phyloP scores from a whole-genome alignment of 2,329 filamentous ascomycete genomes.

The Pyrenochaeta sp. region DNA sequence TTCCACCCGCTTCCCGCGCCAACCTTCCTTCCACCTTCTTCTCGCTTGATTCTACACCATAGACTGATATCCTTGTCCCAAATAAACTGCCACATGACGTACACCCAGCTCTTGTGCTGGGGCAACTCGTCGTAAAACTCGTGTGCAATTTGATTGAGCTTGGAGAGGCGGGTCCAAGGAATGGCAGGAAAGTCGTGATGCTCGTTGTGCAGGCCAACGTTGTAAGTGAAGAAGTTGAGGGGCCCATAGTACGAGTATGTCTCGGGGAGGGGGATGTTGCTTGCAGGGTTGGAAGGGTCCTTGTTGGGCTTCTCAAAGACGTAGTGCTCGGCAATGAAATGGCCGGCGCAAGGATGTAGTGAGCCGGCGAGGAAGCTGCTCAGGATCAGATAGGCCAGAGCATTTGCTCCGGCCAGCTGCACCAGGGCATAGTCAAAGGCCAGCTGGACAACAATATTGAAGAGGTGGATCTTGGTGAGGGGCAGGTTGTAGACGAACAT shows the following conservation, averaged over 20 bases:
- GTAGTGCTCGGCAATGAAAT: slow-evolving; percentile 96
- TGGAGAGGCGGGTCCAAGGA: slow-evolving; percentile 87
- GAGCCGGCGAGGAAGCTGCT: slow-evolving; percentile 94
- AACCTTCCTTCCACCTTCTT: slow-evolving; percentile 74
- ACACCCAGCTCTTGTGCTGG: slow-evolving; percentile 86
- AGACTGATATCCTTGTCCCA: slow-evolving; percentile 88
- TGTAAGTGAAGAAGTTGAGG: slow-evolving; percentile 93
- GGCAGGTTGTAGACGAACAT: slow-evolving; percentile 93
- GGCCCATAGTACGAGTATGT: slow-evolving; percentile 97
- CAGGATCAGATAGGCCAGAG: slow-evolving; percentile 83
- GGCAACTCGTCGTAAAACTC: slow-evolving; percentile 95
- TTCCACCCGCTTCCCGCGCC: slow-evolving; percentile 55
- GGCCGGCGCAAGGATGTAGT: slow-evolving; percentile 91
- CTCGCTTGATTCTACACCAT: slow-evolving; percentile 91
- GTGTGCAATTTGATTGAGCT: slow-evolving; percentile 78
- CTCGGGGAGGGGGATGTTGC: slow-evolving; percentile 73
- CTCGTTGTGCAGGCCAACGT: slow-evolving; percentile 97
- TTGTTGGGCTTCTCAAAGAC: slow-evolving; percentile 61
- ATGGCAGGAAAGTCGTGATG: slow-evolving; percentile 98
- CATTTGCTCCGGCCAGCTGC: slow-evolving; percentile 65
- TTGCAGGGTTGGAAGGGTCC: slow-evolving; percentile 63
- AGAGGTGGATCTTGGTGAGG: slow-evolving; percentile 81
- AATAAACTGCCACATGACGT: slow-evolving; percentile 96
- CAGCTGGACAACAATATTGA: slow-evolving; percentile 82
- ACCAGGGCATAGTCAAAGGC: slow-evolving; percentile 78